phyloP scores from a whole-genome alignment of 495 filamentous ascomycete genomes.

The Staphylotrichum tortipilum region DNA sequence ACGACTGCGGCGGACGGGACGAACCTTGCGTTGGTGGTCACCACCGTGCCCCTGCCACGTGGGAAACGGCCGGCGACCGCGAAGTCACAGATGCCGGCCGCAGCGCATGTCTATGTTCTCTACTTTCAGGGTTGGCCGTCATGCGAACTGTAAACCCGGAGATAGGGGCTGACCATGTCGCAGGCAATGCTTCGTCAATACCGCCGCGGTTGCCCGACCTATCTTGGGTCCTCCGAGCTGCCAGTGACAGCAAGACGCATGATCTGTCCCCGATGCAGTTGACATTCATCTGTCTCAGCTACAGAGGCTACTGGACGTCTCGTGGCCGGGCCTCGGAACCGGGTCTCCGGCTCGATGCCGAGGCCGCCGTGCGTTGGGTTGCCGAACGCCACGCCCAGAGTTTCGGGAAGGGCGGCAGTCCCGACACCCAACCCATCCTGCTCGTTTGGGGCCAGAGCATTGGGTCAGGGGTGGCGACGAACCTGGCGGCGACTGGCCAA shows the following conservation, averaged over 20 bases:
- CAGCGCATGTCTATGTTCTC: conserved; percentile 38
- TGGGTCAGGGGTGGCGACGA: conserved; percentile 53
- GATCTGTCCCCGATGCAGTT: conserved; percentile 26
- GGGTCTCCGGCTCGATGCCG: conserved; percentile 57
- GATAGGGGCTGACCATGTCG: conserved; percentile 23
- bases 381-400: conserved; percentile 26
- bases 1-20: conserved; percentile 51
- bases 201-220: conserved; percentile 63
- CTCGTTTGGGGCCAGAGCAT: conserved; percentile 79
- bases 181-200: conserved; percentile 57
- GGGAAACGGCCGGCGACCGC: neutral
- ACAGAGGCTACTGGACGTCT: conserved; percentile 75
- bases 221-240: conserved; percentile 44
- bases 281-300: conserved; percentile 58
- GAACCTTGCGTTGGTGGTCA: conserved; percentile 48
- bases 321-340: conserved; percentile 56
- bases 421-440: conserved; percentile 33
- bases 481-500: conserved; percentile 29
- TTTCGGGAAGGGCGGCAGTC: conserved; percentile 11
- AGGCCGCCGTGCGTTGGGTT: conserved; percentile 52
- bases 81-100: neutral
- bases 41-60: conserved; percentile 24
- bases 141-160: neutral
- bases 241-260: conserved; percentile 26
- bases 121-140: conserved; percentile 49